A percentile compares a stretch with the other conserved stretches of the same genome.
Conservation (phyloP, 768 basidiomycete genomes). For the Boletellus emodensis region DNA sequence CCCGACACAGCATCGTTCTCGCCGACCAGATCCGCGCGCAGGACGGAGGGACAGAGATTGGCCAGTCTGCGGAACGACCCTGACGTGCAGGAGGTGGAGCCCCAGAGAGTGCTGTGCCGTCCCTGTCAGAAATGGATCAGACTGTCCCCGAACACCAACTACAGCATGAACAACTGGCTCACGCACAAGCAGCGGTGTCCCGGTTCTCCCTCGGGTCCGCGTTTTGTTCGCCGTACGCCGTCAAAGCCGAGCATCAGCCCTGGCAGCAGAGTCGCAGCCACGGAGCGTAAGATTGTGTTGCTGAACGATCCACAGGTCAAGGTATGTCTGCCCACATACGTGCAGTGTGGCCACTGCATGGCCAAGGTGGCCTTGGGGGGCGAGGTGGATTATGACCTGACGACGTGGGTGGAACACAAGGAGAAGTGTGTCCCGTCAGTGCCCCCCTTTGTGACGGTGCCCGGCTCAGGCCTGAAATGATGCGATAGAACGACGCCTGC, state of each 20-base stretch:
- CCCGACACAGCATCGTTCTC: not conserved
- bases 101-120: constrained; percentile 53
- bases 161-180: constrained; percentile 51
- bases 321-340: constrained; percentile 39
- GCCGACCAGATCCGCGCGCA: constrained; percentile 20
- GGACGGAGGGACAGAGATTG: constrained; percentile 42
- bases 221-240: constrained; percentile 17
- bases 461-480: constrained; percentile 2
- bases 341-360: constrained; percentile 53
- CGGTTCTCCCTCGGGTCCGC: constrained; percentile 34
- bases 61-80: constrained; percentile 52
- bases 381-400: constrained; percentile 55
- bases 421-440: constrained; percentile 41
- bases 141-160: constrained; percentile 39
- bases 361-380: constrained; percentile 42
- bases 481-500: constrained; percentile 14
- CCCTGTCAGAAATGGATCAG: constrained; percentile 63
- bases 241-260: constrained; percentile 38
- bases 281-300: constrained; percentile 57
- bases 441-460: not conserved
- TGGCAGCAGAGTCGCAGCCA: constrained; percentile 54
- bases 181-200: constrained; percentile 47
- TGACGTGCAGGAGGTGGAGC: constrained; percentile 45
- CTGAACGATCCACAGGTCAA: constrained; percentile 64
- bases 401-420: constrained; percentile 64